A percentile compares a stretch with the other conserved stretches of the same genome.
These are phyloP conservation scores for Cardiosporidium cionae DNA, from an alignment of 169 alveolate genomes.

Conservation along the genomic window DNA sequence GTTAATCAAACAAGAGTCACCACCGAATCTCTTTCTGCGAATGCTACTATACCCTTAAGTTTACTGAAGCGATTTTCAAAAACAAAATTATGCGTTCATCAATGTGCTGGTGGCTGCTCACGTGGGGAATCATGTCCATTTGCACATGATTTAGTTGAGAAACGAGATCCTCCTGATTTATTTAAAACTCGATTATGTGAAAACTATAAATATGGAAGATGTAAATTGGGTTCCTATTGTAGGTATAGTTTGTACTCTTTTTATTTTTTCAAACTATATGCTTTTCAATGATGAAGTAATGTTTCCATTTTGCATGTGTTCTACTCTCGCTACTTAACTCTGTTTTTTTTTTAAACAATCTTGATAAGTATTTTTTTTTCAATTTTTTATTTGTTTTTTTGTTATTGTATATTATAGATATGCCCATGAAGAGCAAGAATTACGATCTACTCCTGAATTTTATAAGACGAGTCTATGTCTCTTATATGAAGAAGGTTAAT, in stretches of 20 bases:
- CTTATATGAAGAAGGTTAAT: slow-evolving; percentile 13
- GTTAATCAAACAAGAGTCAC: no score
- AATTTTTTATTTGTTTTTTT: no score
- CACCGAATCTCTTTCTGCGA: no score
- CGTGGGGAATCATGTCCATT: slow-evolving; percentile 28
- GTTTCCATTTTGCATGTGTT: no score
- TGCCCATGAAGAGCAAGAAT: slow-evolving; percentile 37
- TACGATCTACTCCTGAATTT: slow-evolving; percentile 22
- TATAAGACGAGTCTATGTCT: slow-evolving; percentile 13
- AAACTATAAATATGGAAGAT: slow-evolving; percentile 10
- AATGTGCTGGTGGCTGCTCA: slow-evolving; percentile 21
- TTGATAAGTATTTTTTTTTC: no score
- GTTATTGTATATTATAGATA: no score
- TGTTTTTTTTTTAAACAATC: no score
- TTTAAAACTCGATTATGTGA: slow-evolving; percentile 25
- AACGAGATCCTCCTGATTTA: slow-evolving; percentile 26
- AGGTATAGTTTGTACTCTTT: no score
- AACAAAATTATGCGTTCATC: slow-evolving; percentile 16
- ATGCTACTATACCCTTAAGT: no score
- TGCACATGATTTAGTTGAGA: slow-evolving; percentile 31
- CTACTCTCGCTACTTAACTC: no score
- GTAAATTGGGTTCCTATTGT: slow-evolving; percentile 11
- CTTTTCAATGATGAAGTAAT: no score
- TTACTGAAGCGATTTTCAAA: slow-evolving; percentile 16
- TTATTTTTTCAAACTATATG: no score